These are phyloP conservation scores for Neurospora cerealis DNA, from an alignment of 495 filamentous ascomycete species.

Conservation along the genomic window DNA sequence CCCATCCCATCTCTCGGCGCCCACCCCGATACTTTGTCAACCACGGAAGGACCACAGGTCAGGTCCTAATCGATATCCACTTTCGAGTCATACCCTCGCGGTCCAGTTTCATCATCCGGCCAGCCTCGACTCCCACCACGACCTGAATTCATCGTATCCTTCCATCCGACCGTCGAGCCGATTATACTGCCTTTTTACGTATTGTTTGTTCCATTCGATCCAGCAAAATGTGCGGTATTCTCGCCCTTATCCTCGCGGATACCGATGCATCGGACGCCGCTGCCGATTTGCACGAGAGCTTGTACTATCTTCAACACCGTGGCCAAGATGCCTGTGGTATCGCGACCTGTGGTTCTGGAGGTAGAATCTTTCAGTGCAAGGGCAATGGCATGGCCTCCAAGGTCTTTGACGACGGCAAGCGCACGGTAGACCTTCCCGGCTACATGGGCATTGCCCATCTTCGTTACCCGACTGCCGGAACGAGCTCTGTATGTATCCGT, in stretches of 20 bases:
- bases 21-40: not conserved
- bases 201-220: not conserved
- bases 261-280: constrained; percentile 24
- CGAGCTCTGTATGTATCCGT: constrained; percentile 44
- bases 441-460: constrained; percentile 87
- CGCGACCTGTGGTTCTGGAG: constrained; percentile 64
- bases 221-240: constrained; percentile 73
- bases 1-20: not conserved
- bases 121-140: not conserved
- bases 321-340: constrained; percentile 93
- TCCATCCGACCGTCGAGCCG: not conserved
- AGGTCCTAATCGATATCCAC: not conserved
- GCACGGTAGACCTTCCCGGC: constrained; percentile 70
- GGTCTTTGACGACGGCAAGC: constrained; percentile 68
- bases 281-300: constrained; percentile 76
- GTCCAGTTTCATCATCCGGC: not conserved
- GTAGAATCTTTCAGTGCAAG: constrained; percentile 82
- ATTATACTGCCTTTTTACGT: not conserved
- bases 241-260: constrained; percentile 70
- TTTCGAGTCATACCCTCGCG: not conserved
- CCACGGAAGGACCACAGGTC: not conserved
- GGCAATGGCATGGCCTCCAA: constrained; percentile 86
- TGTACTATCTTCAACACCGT: constrained; percentile 75
- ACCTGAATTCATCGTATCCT: not conserved
- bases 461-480: constrained; percentile 85